These are phyloP conservation scores for Micractinium conductrix DNA, from an alignment of 139 green algal genomes.

Conservation along the genomic window DNA sequence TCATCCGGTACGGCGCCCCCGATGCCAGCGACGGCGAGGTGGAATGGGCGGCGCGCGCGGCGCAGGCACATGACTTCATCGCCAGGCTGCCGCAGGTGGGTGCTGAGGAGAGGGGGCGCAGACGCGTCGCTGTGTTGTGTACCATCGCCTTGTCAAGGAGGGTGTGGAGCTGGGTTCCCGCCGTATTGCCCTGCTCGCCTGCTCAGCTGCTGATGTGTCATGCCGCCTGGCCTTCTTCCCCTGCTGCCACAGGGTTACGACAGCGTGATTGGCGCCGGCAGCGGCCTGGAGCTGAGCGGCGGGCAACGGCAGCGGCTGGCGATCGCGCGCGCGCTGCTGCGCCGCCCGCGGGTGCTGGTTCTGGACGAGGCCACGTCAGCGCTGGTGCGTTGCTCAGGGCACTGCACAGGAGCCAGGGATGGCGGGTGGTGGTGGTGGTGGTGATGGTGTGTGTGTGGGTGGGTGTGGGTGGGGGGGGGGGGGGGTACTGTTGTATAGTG, in stretches of 20 bases:
- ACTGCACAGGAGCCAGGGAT: too few species aligned
- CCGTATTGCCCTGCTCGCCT: too few species aligned
- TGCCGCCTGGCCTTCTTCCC: neutral
- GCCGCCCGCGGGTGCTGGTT: conserved; percentile 61
- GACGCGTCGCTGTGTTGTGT: too few species aligned
- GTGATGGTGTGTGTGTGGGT: too few species aligned
- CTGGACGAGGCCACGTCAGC: conserved; percentile 80
- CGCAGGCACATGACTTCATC: conserved; percentile 75
- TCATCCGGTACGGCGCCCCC: conserved; percentile 56
- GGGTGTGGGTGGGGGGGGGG: too few species aligned
- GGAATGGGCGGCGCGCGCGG: conserved; percentile 52
- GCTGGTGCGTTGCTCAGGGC: conserved; percentile 48
- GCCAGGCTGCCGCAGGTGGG: neutral
- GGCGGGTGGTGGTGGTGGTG: too few species aligned
- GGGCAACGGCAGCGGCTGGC: conserved; percentile 79
- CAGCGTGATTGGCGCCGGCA: conserved; percentile 43
- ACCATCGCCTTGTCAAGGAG: too few species aligned
- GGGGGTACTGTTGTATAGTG: too few species aligned
- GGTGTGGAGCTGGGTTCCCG: too few species aligned
- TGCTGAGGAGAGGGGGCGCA: conserved; percentile 17
- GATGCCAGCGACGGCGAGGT: conserved; percentile 51
- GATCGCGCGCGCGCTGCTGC: conserved; percentile 72
- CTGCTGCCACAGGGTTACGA: conserved; percentile 35
- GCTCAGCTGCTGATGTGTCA: too few species aligned
- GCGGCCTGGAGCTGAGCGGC: conserved; percentile 47